phyloP scores from a whole-genome alignment of 2,329 filamentous ascomycete species.

The Beauveria scarabaeidicola region DNA sequence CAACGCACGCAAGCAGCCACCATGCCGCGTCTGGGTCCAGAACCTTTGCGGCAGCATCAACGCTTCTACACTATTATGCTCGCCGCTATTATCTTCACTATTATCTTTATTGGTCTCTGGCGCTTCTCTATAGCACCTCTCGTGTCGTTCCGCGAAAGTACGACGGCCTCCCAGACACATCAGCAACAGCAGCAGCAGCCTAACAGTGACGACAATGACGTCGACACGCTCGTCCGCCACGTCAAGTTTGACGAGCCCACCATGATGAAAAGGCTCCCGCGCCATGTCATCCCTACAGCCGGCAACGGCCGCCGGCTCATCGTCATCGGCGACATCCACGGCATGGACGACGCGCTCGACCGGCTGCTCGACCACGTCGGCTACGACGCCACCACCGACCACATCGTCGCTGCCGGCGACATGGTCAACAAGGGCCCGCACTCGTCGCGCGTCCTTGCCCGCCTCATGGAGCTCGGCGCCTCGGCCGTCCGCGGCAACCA shows the following conservation, averaged over 20 bases:
- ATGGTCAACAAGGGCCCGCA: conserved; percentile 82
- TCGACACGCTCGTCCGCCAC: background rate
- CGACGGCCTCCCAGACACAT: background rate
- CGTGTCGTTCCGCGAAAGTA: background rate
- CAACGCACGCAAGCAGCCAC: background rate
- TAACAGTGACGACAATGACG: conserved; percentile 23
- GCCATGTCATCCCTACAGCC: conserved; percentile 23
- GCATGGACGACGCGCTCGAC: conserved; percentile 62
- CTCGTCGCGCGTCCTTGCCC: conserved; percentile 65
- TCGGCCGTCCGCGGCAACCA: conserved; percentile 86
- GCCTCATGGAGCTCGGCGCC: conserved; percentile 65
- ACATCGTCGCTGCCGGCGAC: conserved; percentile 70
- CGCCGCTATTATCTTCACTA: background rate
- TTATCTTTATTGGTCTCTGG: background rate
- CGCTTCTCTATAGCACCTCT: background rate
- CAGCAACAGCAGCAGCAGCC: background rate
- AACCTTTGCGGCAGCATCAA: background rate
- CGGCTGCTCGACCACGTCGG: conserved; percentile 57
- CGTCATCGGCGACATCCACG: conserved; percentile 87
- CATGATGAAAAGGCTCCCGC: conserved; percentile 24
- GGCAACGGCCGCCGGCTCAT: conserved; percentile 54
- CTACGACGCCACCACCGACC: conserved; percentile 53
- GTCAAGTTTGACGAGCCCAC: conserved; percentile 24
- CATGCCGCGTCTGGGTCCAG: background rate
- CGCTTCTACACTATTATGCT: background rate